phyloP scores from a whole-genome alignment of 176 grass and related monocot species.

The Saccharum officinarum region DNA sequence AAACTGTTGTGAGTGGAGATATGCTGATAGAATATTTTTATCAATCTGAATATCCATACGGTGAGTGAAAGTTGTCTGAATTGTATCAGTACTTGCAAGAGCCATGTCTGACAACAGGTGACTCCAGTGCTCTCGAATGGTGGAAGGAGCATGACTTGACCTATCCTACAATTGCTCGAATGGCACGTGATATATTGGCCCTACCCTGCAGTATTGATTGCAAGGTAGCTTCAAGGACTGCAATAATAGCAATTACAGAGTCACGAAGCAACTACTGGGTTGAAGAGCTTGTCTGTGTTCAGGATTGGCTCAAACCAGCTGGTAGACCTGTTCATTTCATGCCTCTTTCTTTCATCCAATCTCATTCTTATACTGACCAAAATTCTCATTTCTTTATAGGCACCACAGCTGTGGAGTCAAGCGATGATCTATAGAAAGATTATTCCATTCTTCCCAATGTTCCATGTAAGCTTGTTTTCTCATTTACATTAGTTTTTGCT shows the following conservation, averaged over 20 bases:
- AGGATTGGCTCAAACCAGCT: constrained; percentile 16
- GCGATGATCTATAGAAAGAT: background rate
- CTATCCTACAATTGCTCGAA: constrained; percentile 17
- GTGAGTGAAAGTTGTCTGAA: background rate
- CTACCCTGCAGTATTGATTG: background rate
- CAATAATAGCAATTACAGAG: background rate
- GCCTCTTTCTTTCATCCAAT: constrained; percentile 2
- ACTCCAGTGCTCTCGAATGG: constrained; percentile 26
- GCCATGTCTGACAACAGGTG: background rate
- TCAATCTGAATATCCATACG: background rate
- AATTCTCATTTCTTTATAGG: background rate
- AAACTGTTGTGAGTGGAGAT: background rate
- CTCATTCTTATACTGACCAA: background rate
- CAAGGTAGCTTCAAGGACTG: constrained; percentile 27
- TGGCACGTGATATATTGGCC: constrained; percentile 37
- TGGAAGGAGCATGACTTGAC: constrained; percentile 33
- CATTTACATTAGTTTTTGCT: background rate
- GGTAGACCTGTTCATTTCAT: constrained; percentile 11
- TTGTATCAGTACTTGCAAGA: constrained; percentile 34
- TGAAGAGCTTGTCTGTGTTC: constrained; percentile 11
- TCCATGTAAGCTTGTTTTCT: constrained; percentile 3
- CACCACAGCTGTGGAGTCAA: background rate
- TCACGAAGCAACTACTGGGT: background rate
- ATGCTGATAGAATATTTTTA: background rate
- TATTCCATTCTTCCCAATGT: background rate